Evolutionary conservation across 2,329 filamentous ascomycete species (phyloP), one percentile per base, ranked within the genome.

Genomic region (Colletotrichum limetticola): DNA sequence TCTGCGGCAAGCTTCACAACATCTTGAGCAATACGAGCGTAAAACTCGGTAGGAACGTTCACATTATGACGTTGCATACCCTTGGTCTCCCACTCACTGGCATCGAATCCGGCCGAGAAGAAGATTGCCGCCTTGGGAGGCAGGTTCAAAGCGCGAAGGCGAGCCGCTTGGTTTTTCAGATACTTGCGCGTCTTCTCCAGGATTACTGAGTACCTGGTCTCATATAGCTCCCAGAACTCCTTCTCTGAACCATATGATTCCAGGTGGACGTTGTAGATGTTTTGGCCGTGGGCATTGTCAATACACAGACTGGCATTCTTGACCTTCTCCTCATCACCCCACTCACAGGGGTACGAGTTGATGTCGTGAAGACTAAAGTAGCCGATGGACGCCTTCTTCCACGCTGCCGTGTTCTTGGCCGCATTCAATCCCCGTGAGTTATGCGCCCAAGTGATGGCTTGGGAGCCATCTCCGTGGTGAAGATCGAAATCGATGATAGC

Each of bases 361-460:
- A 99, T 98, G 79, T 99, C 97, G 81, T 99, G 97, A 56, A 99
- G 82, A 81, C 95, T 98, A 82, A 98, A 98, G 80, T 99, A 99
- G 11, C 95, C 97, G 77, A 98, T 97, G 0, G 93, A 92, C 0
- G 93, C 92, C 85, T 94, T 97, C 84, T 96, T 96, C 88, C 93
- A 93, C 35, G 88, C 86, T 1, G 92, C 88, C 1, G 92, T 91
- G 78, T 94, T 96, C 81, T 93, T 95, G 7, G 90, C 82, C 53
- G 92, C 85, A 19, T 84, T 86, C 4, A 86, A 81, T 53, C 93
- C 90, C 74, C 93, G 92, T 60, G 90, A 87, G 79, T 98, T 99
- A 77, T 97, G 94, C 55, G 93, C 90, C 96, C 96, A 98, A 0
- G 96, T 89, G 77, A 99, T 97, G 2, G 94, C 89, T 82, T 99